Evolutionary conservation across 2,329 filamentous ascomycete genomes (phyloP), one percentile per base, ranked within the genome.

Genomic region (Byssothecium circinans): DNA sequence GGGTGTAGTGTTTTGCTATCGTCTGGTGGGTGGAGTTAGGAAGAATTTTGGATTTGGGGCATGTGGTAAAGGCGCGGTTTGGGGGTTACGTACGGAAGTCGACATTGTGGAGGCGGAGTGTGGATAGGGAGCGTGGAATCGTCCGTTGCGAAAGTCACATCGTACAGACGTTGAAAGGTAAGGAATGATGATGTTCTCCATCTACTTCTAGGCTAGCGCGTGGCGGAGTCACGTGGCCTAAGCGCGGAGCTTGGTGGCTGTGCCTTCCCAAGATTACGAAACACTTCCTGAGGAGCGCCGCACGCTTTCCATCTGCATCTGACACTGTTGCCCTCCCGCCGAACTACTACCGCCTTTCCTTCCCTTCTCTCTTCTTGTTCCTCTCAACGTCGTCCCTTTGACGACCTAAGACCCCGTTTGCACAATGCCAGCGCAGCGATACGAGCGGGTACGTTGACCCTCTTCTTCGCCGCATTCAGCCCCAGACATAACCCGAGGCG

Each of bases 1-100:
- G 76, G 11, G 73, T 64, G 68, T 80, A 80, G 64, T 80, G 76
- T 48, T 73, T 73, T 58, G 68, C 58, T 56, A 76, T 67, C 37
- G 47, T 56, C 61, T 67, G 56, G 58, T n/a, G 32, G 12, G 4
- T 11, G 19, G 17, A 14, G 18, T 43, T 8, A 49, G 46, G n/a
- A n/a, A n/a, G n/a, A n/a, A n/a, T n/a, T n/a, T n/a, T n/a, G n/a
- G n/a, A n/a, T n/a, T n/a, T n/a, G n/a, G n/a, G n/a, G n/a, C n/a
- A n/a, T n/a, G n/a, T n/a, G n/a, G n/a, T n/a, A n/a, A n/a, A n/a
- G 15, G 35, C 11, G 8, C 5, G 10, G 8, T 11, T 10, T 19
- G 20, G 20, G 36, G 27, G 15, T 3, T 14, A 52, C 54, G 32
- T 53, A 57, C 54, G 8, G 52, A 19, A 25, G n/a, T 49, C 11